Percentiles rank a stretch among this genome's conserved stretches.
Evolutionary conservation across 495 filamentous ascomycete genomes (phyloP).

Genomic region (Daldinia childiae): DNA sequence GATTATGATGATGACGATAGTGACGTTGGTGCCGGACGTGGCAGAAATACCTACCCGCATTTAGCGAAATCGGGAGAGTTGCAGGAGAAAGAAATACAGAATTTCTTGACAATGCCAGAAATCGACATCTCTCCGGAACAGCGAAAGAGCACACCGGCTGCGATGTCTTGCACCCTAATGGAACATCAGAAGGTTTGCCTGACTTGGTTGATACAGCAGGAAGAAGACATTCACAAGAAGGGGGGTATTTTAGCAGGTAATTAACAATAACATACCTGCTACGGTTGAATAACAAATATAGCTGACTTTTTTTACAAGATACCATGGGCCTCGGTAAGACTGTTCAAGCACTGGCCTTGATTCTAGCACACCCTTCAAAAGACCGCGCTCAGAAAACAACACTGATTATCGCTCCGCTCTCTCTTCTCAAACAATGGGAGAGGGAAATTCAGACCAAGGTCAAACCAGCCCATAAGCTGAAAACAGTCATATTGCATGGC

Average conservation of each 20-base stretch:
- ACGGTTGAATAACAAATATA: neutral
- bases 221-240: constrained; percentile 71
- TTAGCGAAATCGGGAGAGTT: neutral
- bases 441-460: constrained; percentile 82
- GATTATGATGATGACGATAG: neutral
- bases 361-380: constrained; percentile 73
- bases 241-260: constrained; percentile 78
- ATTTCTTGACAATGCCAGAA: constrained; percentile 36
- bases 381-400: constrained; percentile 71
- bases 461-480: constrained; percentile 64
- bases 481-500: constrained; percentile 73
- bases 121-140: constrained; percentile 38
- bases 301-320: constrained; percentile 54
- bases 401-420: constrained; percentile 86
- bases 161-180: constrained; percentile 72
- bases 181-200: constrained; percentile 86
- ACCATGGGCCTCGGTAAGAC: constrained; percentile 99
- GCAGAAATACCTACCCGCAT: constrained; percentile 7
- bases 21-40: neutral
- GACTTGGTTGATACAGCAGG: constrained; percentile 81
- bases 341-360: constrained; percentile 84
- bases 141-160: constrained; percentile 63
- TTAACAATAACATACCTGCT: constrained; percentile 13
- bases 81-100: constrained; percentile 28
- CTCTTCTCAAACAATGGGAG: constrained; percentile 90